Evolutionary conservation across 1,139 yeast genomes (phyloP), one percentile per base, ranked within the genome.

Genomic region (Wickerhamomyces sp.): DNA sequence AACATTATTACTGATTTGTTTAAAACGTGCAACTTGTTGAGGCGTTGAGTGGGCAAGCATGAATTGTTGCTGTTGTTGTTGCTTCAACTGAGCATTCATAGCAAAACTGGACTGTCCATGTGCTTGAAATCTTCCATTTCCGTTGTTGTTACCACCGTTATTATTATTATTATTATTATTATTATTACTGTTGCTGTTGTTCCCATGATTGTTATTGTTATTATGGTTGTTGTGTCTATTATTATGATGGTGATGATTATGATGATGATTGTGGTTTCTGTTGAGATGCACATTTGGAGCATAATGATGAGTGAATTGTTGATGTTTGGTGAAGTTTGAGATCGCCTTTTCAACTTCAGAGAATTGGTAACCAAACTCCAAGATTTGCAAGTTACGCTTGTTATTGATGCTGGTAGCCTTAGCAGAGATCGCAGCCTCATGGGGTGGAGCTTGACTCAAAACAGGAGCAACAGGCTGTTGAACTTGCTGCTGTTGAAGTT

Each of bases 311-410:
- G 56, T 58, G 48, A 55, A 58, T 10, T 55, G 60, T 42, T 58
- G 61, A 41, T 58, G 62, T 42, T 58, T 58, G 34, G 57, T 57
- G 45, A 53, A 57, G 40, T 58, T 58, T 0, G 60, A 41, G 14
- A 58, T 54, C n/a, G 62, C 62, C 38, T 53, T 56, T 31, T 58
- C 62, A 34, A 58, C 58, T 39, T 58, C 62, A 39, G 48, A 43
- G 37, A 58, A 52, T 41, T 58, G 62, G 36, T 49, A 39, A 26
- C 47, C 50, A 44, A 58, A 58, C 4, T 60, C 54, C 13, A 44
- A 26, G 34, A 46, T 46, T 23, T 56, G 57, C 14, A 49, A 29
- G 7, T 39, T 32, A 29, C 41, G 44, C 34, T 37, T 46, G 7
- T 7, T 11, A 11, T 27, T 35, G 34, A 26, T 1, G 10, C 32